Evolutionary conservation across 2,329 filamentous ascomycete species (phyloP), one percentile per base, ranked within the genome.

Genomic region (Pestalotiopsis sp.): DNA sequence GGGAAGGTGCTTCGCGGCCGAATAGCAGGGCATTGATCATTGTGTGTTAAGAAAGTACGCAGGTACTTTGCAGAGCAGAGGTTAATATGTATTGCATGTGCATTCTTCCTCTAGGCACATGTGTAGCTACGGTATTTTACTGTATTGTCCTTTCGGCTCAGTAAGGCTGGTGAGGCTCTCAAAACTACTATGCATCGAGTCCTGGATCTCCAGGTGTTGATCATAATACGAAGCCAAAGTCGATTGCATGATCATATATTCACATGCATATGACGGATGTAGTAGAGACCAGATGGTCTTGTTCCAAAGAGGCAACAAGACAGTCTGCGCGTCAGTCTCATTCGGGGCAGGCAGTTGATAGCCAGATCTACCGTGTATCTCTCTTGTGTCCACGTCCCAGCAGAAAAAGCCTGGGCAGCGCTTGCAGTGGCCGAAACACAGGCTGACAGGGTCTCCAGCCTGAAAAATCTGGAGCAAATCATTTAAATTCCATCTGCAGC

Each of bases 351-450:
- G 9, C 45, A 52, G 20, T 60, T 52, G 45, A 20, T n/a, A n/a
- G 45, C 17, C 45, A 52, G 20, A 52, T 52, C 45, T n/a, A 17
- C 17, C 17, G 14, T 23, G 45, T 17, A n/a, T n/a, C 17, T n/a
- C 17, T 14, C 13, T n/a, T 17, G 6, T n/a, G 45, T 45, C 14
- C 39, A 20, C 25, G 41, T 45, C 13, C 49, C 63, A 57, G 20
- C 7, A 20, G 4, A 36, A n/a, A 25, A 58, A 45, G 14, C 23
- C 38, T 13, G 23, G 25, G 39, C 62, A 7, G 9, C 31, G 4
- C 31, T 57, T 65, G 49, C 63, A 57, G 63, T 65, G 61, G 61
- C 39, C 61, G 61, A 64, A 64, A 64, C 61, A 52, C 23, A 59
- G 41, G 41, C 14, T 25, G 36, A 45, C 36, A 45, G 17, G n/a